These are phyloP conservation scores for Cystofilobasidium macerans DNA, from an alignment of 768 basidiomycete species.

Conservation along the genomic window DNA sequence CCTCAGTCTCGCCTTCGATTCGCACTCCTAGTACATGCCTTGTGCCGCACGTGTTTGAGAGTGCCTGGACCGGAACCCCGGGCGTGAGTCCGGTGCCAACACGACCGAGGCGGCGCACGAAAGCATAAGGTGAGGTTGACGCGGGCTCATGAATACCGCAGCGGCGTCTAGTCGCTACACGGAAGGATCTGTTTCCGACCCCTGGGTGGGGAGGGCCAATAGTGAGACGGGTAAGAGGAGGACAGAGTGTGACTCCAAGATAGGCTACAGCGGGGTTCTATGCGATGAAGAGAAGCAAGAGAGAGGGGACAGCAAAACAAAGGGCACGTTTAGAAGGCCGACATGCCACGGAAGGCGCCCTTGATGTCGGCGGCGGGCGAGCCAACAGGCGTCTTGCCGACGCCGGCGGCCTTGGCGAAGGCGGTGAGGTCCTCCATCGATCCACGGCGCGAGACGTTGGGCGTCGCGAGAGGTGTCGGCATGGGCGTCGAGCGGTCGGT, in stretches of 20 bases:
- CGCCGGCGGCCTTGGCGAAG: conserved; percentile 28
- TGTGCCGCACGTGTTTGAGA: too few species aligned
- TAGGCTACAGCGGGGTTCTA: neutral
- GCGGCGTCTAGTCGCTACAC: too few species aligned
- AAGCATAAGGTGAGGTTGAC: too few species aligned
- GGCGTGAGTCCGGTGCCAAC: too few species aligned
- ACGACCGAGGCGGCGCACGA: too few species aligned
- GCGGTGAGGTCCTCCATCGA: conserved; percentile 31
- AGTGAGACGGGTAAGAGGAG: neutral
- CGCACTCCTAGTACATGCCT: too few species aligned
- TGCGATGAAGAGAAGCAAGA: neutral
- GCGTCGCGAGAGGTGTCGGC: conserved; percentile 37
- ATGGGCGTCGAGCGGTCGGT: conserved; percentile 36
- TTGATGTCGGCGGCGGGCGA: neutral
- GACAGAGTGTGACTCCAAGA: neutral
- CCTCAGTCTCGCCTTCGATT: too few species aligned
- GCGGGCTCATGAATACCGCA: too few species aligned
- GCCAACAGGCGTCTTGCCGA: neutral
- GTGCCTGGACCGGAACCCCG: too few species aligned
- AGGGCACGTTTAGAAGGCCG: neutral
- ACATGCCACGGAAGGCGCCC: neutral
- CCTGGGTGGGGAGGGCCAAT: too few species aligned
- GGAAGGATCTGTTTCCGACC: too few species aligned
- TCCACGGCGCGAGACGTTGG: conserved; percentile 33
- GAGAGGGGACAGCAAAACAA: neutral